A percentile compares a stretch with the other conserved stretches of the same genome.
Conservation (phyloP, 768 basidiomycete species). For the Rickenella mellea region DNA sequence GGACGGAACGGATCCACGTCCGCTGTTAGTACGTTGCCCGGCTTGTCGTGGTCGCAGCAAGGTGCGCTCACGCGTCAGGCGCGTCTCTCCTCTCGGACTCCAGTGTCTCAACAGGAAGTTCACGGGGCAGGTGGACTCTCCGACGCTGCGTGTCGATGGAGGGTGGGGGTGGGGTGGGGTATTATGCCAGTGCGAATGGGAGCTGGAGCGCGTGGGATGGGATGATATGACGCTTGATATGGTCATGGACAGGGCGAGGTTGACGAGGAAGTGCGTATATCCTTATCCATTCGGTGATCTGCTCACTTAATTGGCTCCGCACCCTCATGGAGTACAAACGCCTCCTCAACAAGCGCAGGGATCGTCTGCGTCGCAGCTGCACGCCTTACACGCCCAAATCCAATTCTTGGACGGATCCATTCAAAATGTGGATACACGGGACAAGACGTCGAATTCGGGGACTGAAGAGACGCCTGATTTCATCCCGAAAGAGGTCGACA, state of each 20-base stretch:
- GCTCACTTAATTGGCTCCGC: constrained; percentile 31
- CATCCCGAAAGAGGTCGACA: too few relatives aligned
- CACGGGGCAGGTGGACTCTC: constrained; percentile 19
- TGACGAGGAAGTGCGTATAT: constrained; percentile 53
- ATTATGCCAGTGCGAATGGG: constrained; percentile 20
- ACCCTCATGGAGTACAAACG: constrained; percentile 71
- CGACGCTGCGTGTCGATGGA: constrained; percentile 18
- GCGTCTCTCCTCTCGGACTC: constrained; percentile 1
- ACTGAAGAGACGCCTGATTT: too few relatives aligned
- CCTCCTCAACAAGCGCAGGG: constrained; percentile 71
- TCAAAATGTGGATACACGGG: too few relatives aligned
- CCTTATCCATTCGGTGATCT: too few relatives aligned
- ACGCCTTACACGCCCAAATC: constrained; percentile 78
- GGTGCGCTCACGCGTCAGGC: constrained; percentile 1
- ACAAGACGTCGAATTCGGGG: too few relatives aligned
- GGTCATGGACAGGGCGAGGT: constrained; percentile 55
- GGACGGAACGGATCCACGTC: constrained; percentile 8
- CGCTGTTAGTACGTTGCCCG: constrained; percentile 3
- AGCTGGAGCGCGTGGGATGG: constrained; percentile 45
- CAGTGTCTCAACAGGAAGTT: constrained; percentile 11
- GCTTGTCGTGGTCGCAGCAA: constrained; percentile 6
- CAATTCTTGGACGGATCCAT: constrained; percentile 54
- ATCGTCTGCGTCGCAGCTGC: constrained; percentile 70
- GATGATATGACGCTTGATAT: constrained; percentile 67
- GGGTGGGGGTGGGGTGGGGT: constrained; percentile 13